Evolutionary conservation across 345 rosid species (phyloP).

Genomic region (Populus nigra): DNA sequence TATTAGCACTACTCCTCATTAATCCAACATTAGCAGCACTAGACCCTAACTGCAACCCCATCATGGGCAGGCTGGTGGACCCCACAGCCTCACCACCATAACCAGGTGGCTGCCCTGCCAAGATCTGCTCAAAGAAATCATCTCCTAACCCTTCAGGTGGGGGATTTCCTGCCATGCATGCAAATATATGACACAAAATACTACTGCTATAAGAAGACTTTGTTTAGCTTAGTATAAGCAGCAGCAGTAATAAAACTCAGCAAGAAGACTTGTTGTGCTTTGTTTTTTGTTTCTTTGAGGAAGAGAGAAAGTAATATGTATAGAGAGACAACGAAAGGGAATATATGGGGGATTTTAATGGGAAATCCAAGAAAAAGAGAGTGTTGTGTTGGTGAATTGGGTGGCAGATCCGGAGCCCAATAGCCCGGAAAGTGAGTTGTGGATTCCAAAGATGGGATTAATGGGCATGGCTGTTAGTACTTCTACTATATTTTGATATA

Average conservation of each 20-base stretch:
- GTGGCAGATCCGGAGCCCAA: constrained; percentile 66
- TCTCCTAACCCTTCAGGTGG: constrained; percentile 53
- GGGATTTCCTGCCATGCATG: constrained; percentile 57
- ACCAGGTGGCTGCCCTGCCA: constrained; percentile 46
- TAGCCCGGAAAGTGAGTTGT: constrained; percentile 43
- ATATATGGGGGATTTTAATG: not conserved
- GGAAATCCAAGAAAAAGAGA: constrained; percentile 21
- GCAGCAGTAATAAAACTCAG: not conserved
- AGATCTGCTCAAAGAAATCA: constrained; percentile 73
- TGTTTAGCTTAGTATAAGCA: not conserved
- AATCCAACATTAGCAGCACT: constrained; percentile 20
- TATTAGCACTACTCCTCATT: constrained; percentile 1
- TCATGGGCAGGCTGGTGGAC: constrained; percentile 44
- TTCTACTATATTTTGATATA: constrained; percentile 4
- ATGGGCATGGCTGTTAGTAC: not conserved
- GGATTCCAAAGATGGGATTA: constrained; percentile 33
- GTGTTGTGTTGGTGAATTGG: constrained; percentile 49
- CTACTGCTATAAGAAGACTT: not conserved
- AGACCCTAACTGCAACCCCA: constrained; percentile 51
- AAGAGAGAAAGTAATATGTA: not conserved
- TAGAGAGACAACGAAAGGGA: not conserved
- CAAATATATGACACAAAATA: not conserved
- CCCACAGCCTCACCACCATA: constrained; percentile 36
- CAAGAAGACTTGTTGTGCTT: not conserved
- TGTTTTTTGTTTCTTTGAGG: not conserved